A percentile compares a stretch with the other conserved stretches of the same genome.
phyloP scores from a whole-genome alignment of 345 rosid species.

The Ceriops tagal region DNA sequence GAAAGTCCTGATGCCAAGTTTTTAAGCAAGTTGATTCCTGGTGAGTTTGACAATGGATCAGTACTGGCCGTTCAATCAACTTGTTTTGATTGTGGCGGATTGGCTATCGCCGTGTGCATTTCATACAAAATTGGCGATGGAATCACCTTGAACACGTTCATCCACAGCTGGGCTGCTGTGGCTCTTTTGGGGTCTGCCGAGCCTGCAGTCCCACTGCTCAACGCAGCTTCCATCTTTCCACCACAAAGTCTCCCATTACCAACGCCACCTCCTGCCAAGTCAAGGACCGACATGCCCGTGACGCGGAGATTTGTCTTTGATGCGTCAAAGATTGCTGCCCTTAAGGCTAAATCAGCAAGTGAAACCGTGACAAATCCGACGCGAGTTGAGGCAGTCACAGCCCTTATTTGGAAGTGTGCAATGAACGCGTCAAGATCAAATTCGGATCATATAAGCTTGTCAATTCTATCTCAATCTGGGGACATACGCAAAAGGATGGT shows the following conservation, averaged over 20 bases:
- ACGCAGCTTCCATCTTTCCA: conserved; percentile 7
- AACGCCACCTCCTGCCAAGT: neutral
- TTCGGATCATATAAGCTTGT: neutral
- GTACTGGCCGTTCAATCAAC: conserved; percentile 10
- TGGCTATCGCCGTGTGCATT: conserved; percentile 13
- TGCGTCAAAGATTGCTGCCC: neutral
- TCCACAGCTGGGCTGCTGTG: conserved; percentile 17
- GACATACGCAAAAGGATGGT: conserved; percentile 3
- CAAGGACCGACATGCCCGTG: neutral
- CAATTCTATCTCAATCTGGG: conserved; percentile 17
- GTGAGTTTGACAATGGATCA: conserved; percentile 11
- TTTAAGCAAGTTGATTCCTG: conserved; percentile 30
- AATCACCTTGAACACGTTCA: neutral
- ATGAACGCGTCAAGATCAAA: conserved; percentile 17
- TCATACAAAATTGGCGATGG: conserved; percentile 18
- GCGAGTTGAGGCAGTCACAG: conserved; percentile 23
- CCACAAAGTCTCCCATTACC: neutral
- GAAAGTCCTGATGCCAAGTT: conserved; percentile 19
- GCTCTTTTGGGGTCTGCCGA: neutral
- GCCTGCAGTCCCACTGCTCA: neutral
- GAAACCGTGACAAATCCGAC: conserved; percentile 15
- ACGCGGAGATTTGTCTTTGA: conserved; percentile 21
- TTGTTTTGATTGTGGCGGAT: conserved; percentile 15
- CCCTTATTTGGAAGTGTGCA: conserved; percentile 24
- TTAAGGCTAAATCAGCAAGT: conserved; percentile 14